A percentile compares a stretch with the other conserved stretches of the same genome.
phyloP scores from a whole-genome alignment of 1,139 yeast genomes.

The Wickerhamomyces sp. region DNA sequence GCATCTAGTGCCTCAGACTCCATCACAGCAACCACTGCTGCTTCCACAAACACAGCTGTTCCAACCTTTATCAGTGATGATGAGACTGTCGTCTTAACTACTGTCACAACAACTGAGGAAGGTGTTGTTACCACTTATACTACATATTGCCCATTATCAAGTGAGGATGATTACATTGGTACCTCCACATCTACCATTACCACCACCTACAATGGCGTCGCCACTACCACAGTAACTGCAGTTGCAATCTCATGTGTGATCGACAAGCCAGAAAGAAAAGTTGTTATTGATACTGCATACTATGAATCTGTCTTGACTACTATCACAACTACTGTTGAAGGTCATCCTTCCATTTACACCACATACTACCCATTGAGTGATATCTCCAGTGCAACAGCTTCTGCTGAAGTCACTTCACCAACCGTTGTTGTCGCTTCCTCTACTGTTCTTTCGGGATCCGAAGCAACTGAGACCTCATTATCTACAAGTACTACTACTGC shows the following conservation, averaged over 20 bases:
- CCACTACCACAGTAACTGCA: conserved; percentile 3
- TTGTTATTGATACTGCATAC: conserved; percentile 24
- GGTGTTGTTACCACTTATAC: conserved; percentile 14
- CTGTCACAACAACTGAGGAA: conserved; percentile 15
- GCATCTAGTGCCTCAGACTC: background rate
- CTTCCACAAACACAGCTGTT: conserved; percentile 5
- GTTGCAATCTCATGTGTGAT: conserved; percentile 6
- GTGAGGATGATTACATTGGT: conserved; percentile 1
- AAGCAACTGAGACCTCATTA: background rate
- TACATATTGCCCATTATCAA: conserved; percentile 18
- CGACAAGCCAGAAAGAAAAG: background rate
- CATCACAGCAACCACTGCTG: conserved; percentile 1
- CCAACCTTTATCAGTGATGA: conserved; percentile 4
- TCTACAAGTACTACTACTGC: background rate
- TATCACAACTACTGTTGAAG: conserved; percentile 29
- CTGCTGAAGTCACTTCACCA: conserved; percentile 10
- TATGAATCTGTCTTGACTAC: conserved; percentile 31
- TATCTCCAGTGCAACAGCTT: conserved; percentile 1
- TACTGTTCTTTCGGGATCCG: conserved; percentile 1
- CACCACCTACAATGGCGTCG: conserved; percentile 4
- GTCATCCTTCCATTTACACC: conserved; percentile 8
- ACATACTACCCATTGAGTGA: conserved; percentile 8
- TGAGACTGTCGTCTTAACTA: conserved; percentile 13
- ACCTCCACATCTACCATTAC: conserved; percentile 3
- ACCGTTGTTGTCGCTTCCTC: conserved; percentile 3